phyloP scores from a whole-genome alignment of 495 filamentous ascomycete species.

The Tuber magnatum region DNA sequence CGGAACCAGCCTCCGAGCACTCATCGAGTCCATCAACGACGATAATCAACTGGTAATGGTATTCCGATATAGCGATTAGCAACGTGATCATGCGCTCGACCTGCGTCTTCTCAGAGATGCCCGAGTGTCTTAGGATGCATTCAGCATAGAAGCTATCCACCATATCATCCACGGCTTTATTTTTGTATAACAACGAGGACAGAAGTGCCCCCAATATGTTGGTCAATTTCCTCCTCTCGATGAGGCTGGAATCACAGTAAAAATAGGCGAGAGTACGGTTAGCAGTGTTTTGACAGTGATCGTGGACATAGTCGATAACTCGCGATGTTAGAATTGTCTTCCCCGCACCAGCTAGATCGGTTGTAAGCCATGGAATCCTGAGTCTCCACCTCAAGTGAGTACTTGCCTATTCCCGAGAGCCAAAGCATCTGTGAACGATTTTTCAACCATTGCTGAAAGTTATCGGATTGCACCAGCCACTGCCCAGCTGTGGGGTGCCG shows the following conservation, averaged over 20 bases:
- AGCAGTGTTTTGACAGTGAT: neutral
- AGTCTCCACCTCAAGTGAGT: neutral
- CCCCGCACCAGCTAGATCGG: neutral
- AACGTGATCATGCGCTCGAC: neutral
- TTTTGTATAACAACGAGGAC: neutral
- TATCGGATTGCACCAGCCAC: neutral
- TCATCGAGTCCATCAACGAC: neutral
- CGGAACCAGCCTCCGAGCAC: neutral
- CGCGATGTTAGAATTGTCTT: constrained; percentile 1
- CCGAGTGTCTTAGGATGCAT: neutral
- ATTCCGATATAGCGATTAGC: neutral
- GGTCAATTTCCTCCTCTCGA: neutral
- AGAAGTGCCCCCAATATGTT: neutral
- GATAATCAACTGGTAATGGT: neutral
- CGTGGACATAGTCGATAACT: neutral
- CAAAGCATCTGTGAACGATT: neutral
- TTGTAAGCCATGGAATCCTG: neutral
- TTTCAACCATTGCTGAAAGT: neutral
- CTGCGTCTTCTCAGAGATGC: neutral
- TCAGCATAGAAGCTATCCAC: neutral
- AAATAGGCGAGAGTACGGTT: neutral
- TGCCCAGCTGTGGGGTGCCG: neutral
- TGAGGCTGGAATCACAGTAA: neutral
- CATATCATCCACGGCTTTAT: neutral
- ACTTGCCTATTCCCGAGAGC: neutral